These are phyloP conservation scores for Ophiostoma triangulosporum DNA, from an alignment of 2,329 filamentous ascomycete species.

Conservation along the genomic window DNA sequence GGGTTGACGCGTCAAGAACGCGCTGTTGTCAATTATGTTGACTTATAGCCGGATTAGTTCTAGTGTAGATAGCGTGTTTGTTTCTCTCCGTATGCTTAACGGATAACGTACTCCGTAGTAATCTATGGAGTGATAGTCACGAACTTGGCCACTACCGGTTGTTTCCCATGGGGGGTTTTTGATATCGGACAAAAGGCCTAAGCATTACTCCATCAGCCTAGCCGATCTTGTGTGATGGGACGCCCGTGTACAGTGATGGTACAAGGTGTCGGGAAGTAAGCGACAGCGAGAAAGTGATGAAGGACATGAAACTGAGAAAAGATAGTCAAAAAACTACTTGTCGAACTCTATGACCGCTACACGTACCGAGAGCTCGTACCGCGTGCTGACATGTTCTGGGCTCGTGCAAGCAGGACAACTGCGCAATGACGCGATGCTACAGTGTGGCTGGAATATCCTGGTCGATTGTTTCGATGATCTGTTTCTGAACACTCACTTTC, in stretches of 20 bases:
- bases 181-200: too few relatives aligned
- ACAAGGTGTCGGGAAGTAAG: not conserved
- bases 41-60: slow-evolving; percentile 5
- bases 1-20: slow-evolving; percentile 6
- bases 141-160: too few relatives aligned
- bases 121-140: too few relatives aligned
- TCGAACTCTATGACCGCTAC: not conserved
- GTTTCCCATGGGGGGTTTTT: too few relatives aligned
- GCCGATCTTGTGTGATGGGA: not conserved
- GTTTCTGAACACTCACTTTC: not conserved
- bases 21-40: slow-evolving; percentile 4
- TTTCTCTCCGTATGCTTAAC: too few relatives aligned
- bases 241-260: not conserved
- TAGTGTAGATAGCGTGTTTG: slow-evolving; percentile 2
- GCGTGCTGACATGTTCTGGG: not conserved
- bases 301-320: not conserved
- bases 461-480: slow-evolving; percentile 5
- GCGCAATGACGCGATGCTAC: slow-evolving; percentile 8
- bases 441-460: not conserved
- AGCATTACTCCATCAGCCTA: too few relatives aligned
- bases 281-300: not conserved
- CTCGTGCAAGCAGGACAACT: not conserved
- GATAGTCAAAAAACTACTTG: not conserved
- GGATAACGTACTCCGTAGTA: too few relatives aligned
- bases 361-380: not conserved